Evolutionary conservation across 1,139 yeast species (phyloP).

Genomic region (Scheffersomyces titani): DNA sequence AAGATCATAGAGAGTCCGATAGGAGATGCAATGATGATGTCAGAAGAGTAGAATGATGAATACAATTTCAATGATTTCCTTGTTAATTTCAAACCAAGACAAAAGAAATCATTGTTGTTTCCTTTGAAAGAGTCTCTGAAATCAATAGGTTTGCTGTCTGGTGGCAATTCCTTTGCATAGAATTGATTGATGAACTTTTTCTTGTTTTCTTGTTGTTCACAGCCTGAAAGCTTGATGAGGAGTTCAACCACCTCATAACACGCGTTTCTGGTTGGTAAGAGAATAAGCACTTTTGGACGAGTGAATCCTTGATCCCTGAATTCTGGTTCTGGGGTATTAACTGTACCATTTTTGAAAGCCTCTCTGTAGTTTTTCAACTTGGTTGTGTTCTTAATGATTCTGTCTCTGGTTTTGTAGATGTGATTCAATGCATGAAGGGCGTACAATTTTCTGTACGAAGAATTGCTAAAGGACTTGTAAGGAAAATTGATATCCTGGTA

Average conservation of each 20-base stretch:
- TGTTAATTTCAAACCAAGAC: slow-evolving; percentile 85
- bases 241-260: slow-evolving; percentile 71
- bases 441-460: slow-evolving; percentile 64
- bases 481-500: slow-evolving; percentile 77
- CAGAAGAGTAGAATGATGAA: slow-evolving; percentile 83
- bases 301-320: slow-evolving; percentile 93
- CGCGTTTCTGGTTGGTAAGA: slow-evolving; percentile 82
- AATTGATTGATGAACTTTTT: slow-evolving; percentile 76
- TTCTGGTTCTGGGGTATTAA: slow-evolving; percentile 53
- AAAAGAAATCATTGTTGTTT: slow-evolving; percentile 88
- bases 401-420: slow-evolving; percentile 80
- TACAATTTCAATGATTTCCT: slow-evolving; percentile 83
- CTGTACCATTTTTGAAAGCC: slow-evolving; percentile 39
- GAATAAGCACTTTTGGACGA: slow-evolving; percentile 80
- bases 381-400: slow-evolving; percentile 71
- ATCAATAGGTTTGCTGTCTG: slow-evolving; percentile 74
- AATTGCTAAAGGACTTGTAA: slow-evolving; percentile 38
- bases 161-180: slow-evolving; percentile 54
- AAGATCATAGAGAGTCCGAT: slow-evolving; percentile 83
- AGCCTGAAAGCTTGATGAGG: slow-evolving; percentile 63
- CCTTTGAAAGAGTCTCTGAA: slow-evolving; percentile 82
- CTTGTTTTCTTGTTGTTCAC: slow-evolving; percentile 77
- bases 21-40: slow-evolving; percentile 88
- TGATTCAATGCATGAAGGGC: slow-evolving; percentile 79
- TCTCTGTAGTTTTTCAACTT: slow-evolving; percentile 51